Conservation (phyloP, 2,329 filamentous ascomycete genomes). For the Cercospora zeae-maydis region DNA sequence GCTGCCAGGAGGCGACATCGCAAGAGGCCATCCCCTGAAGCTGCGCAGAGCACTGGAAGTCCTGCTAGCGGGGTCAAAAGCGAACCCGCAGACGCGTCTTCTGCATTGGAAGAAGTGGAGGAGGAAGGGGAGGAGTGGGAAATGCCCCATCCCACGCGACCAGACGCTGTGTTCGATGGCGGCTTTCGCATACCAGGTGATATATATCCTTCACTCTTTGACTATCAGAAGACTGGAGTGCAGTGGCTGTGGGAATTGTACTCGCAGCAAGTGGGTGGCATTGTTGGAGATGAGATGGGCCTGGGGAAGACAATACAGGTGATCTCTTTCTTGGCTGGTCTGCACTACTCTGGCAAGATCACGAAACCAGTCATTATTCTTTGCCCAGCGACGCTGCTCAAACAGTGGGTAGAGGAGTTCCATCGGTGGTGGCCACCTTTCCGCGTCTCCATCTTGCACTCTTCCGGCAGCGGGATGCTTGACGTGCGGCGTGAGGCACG, state of each 20-base stretch:
- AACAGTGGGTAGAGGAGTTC: slow-evolving; percentile 98
- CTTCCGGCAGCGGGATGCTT: slow-evolving; percentile 94
- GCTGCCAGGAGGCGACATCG: slow-evolving; percentile 51
- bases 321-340: slow-evolving; percentile 78
- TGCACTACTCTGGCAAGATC: slow-evolving; percentile 87
- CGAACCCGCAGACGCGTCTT: slow-evolving; percentile 36
- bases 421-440: slow-evolving; percentile 99
- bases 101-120: slow-evolving; percentile 32
- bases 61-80: slow-evolving; percentile 15
- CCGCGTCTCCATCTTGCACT: slow-evolving; percentile 89
- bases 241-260: slow-evolving; percentile 95
- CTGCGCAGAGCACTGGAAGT: slow-evolving; percentile 12
- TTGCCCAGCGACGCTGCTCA: slow-evolving; percentile 88
- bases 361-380: slow-evolving; percentile 85
- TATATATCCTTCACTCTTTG: slow-evolving; percentile 86
- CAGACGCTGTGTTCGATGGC: slow-evolving; percentile 71
- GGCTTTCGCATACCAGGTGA: slow-evolving; percentile 83
- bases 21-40: slow-evolving; percentile 14
- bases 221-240: slow-evolving; percentile 95
- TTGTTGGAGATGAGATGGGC: slow-evolving; percentile 97
- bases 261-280: slow-evolving; percentile 83
- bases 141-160: slow-evolving; percentile 76
- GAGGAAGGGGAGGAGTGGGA: slow-evolving; percentile 65
- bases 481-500: slow-evolving; percentile 63
- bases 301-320: slow-evolving; percentile 88